A percentile compares a stretch with the other conserved stretches of the same genome.
phyloP scores from a whole-genome alignment of 306 rosid species.

The Macrotyloma uniflorum region DNA sequence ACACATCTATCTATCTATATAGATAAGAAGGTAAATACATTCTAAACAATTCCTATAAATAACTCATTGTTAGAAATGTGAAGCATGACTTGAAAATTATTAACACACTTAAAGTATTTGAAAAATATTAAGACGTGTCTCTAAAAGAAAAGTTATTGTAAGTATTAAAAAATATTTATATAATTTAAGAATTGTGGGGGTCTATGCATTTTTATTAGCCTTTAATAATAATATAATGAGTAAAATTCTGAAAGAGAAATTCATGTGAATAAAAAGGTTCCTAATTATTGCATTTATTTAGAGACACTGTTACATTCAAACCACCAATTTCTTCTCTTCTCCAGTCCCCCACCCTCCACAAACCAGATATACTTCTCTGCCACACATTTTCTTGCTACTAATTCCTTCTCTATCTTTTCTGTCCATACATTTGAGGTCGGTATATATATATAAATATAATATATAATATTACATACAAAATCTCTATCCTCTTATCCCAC shows the following conservation, averaged over 20 bases:
- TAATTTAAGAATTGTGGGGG: neutral
- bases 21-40: too few relatives aligned
- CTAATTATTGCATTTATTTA: neutral
- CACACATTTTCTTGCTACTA: neutral
- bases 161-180: too few relatives aligned
- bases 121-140: too few relatives aligned
- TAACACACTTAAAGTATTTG: too few relatives aligned
- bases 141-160: too few relatives aligned
- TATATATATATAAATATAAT: neutral
- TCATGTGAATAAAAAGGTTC: neutral
- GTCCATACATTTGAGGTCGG: neutral
- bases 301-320: neutral
- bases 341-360: slow-evolving; percentile 18
- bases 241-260: neutral
- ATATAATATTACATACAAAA: neutral
- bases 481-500: neutral
- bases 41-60: too few relatives aligned
- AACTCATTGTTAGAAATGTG: too few relatives aligned
- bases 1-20: too few relatives aligned
- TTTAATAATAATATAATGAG: neutral
- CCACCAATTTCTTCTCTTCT: neutral
- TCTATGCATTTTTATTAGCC: neutral
- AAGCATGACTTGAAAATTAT: too few relatives aligned
- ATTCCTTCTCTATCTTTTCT: neutral
- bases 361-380: slow-evolving; percentile 9